Evolutionary conservation across 2,329 filamentous ascomycete species (phyloP), one percentile per base, ranked within the genome.

Genomic region (Hypoxylon sp.): DNA sequence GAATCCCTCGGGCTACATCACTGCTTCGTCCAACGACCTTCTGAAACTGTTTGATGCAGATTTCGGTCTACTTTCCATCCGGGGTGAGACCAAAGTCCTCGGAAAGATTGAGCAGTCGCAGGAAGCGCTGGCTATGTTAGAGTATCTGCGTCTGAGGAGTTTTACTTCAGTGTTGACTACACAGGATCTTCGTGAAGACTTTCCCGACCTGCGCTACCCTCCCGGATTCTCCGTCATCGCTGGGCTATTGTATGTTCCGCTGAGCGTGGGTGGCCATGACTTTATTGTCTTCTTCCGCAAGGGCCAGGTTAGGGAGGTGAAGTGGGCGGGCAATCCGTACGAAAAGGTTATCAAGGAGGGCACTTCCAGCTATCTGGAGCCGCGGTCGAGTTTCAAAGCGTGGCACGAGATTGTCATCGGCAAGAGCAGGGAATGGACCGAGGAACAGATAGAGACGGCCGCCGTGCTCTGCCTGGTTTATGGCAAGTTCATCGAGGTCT

Each of bases 251-350:
- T 87, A 96, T 50, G 91, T 97, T 0, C 92, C 92, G 0, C 77
- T 97, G 1, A 93, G 90, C 13, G 80, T 84, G 0, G 85, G 85
- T 1, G 92, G 92, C 0, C 80, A 79, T 24, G 92, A 97, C 67
- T 97, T 97, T 67, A 96, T 97, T 38, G 90, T 92, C 0, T 96
- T 97, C 70, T 96, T 96, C 76, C 85, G 92, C n/a, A 88, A 83
- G 64, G 87, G 88, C 0, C 90, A 93, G 67, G 72, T 86, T 23
- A 89, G 83, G 69, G 88, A 91, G 74, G 91, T 90, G 17, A 93
- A 88, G 72, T 96, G 88, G 92, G 92, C 90, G 2, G 92, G 88
- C 2, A 97, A 92, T 67, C 91, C 91, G 0, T 93, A 95, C 67
- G 89, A 95, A 58, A 95, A 94, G 70, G 81, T 83, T 15, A 73